phyloP scores from a whole-genome alignment of 2,329 filamentous ascomycete genomes.

The Lachnellula subtilissima region DNA sequence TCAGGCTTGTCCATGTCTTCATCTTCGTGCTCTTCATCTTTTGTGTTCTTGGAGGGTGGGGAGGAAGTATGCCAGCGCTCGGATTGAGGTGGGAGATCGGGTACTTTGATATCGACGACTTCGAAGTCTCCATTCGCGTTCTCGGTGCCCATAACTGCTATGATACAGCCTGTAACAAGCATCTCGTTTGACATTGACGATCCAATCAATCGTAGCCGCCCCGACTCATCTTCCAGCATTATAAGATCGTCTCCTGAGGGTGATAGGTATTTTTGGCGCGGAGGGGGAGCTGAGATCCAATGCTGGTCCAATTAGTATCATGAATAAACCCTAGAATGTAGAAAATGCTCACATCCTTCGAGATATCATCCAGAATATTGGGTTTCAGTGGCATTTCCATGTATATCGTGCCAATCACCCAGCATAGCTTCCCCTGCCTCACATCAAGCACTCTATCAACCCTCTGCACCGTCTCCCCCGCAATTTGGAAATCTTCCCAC shows the following conservation, averaged over 20 bases:
- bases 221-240: slow-evolving; percentile 95
- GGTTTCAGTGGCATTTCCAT: slow-evolving; percentile 97
- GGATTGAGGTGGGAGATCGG: slow-evolving; percentile 79
- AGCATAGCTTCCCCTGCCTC: slow-evolving; percentile 90
- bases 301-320: slow-evolving; percentile 48
- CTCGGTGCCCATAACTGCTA: slow-evolving; percentile 93
- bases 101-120: slow-evolving; percentile 82
- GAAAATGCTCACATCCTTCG: slow-evolving; percentile 66
- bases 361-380: slow-evolving; percentile 90
- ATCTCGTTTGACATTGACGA: slow-evolving; percentile 60
- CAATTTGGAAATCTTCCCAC: slow-evolving; percentile 76
- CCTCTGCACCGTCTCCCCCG: slow-evolving; percentile 65
- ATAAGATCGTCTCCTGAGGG: slow-evolving; percentile 57
- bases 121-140: slow-evolving; percentile 90
- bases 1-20: slow-evolving; percentile 52
- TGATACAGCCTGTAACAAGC: slow-evolving; percentile 87
- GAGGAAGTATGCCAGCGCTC: slow-evolving; percentile 70
- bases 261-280: slow-evolving; percentile 69
- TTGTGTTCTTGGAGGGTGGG: slow-evolving; percentile 31
- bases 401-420: slow-evolving; percentile 91
- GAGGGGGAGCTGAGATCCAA: slow-evolving; percentile 80
- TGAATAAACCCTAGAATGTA: neutral
- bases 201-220: slow-evolving; percentile 75
- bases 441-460: slow-evolving; percentile 93
- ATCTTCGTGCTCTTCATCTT: slow-evolving; percentile 42